A percentile compares a stretch with the other conserved stretches of the same genome.
These are phyloP conservation scores for Euclidium syriacum DNA, from an alignment of 345 rosid species.

Conservation along the genomic window DNA sequence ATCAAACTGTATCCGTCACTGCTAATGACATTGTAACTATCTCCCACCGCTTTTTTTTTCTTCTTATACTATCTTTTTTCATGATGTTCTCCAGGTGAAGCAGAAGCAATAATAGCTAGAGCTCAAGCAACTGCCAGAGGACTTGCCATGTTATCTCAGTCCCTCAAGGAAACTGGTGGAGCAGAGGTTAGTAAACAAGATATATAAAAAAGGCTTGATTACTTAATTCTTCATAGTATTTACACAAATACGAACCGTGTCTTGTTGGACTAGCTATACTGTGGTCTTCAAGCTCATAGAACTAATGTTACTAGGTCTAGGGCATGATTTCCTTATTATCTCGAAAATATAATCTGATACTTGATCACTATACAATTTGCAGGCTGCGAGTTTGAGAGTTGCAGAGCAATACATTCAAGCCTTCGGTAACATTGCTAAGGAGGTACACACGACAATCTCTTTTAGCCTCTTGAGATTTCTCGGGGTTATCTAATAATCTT, in stretches of 20 bases:
- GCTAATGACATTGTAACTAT: neutral
- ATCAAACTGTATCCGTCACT: neutral
- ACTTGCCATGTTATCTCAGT: slow-evolving; percentile 56
- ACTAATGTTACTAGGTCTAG: neutral
- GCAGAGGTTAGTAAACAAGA: slow-evolving; percentile 54
- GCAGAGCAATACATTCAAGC: slow-evolving; percentile 87
- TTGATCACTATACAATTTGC: slow-evolving; percentile 24
- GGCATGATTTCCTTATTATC: neutral
- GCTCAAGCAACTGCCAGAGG: slow-evolving; percentile 86
- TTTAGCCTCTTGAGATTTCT: neutral
- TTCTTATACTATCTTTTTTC: neutral
- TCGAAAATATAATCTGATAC: neutral
- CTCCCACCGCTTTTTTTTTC: neutral
- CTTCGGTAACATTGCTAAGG: slow-evolving; percentile 87
- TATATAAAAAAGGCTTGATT: neutral
- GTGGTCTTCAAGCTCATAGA: neutral
- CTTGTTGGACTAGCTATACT: neutral
- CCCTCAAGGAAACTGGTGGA: slow-evolving; percentile 79
- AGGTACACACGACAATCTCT: slow-evolving; percentile 39
- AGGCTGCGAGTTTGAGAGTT: slow-evolving; percentile 86
- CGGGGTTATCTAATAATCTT: neutral
- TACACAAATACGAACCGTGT: neutral
- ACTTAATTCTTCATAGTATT: slow-evolving; percentile 3
- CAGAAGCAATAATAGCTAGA: slow-evolving; percentile 82
- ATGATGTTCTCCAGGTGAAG: slow-evolving; percentile 63